Percentiles rank a stretch among this genome's conserved stretches.
Evolutionary conservation across 2,329 filamentous ascomycete species (phyloP).

Genomic region (Apiospora phragmitis): DNA sequence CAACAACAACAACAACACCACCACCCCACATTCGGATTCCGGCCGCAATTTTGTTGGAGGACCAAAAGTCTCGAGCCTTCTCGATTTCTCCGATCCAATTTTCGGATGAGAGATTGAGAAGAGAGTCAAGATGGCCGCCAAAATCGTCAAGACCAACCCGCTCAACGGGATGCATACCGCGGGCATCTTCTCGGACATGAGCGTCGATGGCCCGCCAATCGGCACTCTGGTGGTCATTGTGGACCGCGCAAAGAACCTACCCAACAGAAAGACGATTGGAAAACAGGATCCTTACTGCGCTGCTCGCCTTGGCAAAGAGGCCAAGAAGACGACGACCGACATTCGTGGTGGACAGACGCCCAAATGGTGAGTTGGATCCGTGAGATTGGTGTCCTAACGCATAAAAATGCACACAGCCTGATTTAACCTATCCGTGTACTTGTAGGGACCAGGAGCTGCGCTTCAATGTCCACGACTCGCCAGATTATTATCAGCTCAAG

Average conservation of each 20-base stretch:
- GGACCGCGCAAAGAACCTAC: slow-evolving; percentile 94
- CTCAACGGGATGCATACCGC: slow-evolving; percentile 75
- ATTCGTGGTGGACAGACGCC: slow-evolving; percentile 93
- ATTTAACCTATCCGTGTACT: slow-evolving; percentile 1
- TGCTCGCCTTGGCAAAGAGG: slow-evolving; percentile 89
- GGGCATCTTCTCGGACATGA: slow-evolving; percentile 93
- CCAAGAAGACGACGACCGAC: slow-evolving; percentile 95
- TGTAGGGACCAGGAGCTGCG: slow-evolving; percentile 94
- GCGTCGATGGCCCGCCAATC: slow-evolving; percentile 87
- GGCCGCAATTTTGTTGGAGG: neutral
- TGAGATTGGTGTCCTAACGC: neutral
- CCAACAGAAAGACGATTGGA: slow-evolving; percentile 94
- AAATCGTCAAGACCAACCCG: slow-evolving; percentile 52
- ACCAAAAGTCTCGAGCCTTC: neutral
- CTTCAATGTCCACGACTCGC: slow-evolving; percentile 93
- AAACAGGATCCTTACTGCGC: slow-evolving; percentile 99
- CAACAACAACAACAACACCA: neutral
- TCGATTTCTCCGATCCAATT: neutral
- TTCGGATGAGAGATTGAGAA: neutral
- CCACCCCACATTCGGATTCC: neutral
- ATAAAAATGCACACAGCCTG: neutral
- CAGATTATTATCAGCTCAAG: slow-evolving; percentile 95
- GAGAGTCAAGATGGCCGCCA: slow-evolving; percentile 46
- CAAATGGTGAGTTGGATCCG: slow-evolving; percentile 69
- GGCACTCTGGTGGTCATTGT: slow-evolving; percentile 90